Evolutionary conservation across 2,329 filamentous ascomycete species (phyloP).

Genomic region (Sphaceloma murrayae): DNA sequence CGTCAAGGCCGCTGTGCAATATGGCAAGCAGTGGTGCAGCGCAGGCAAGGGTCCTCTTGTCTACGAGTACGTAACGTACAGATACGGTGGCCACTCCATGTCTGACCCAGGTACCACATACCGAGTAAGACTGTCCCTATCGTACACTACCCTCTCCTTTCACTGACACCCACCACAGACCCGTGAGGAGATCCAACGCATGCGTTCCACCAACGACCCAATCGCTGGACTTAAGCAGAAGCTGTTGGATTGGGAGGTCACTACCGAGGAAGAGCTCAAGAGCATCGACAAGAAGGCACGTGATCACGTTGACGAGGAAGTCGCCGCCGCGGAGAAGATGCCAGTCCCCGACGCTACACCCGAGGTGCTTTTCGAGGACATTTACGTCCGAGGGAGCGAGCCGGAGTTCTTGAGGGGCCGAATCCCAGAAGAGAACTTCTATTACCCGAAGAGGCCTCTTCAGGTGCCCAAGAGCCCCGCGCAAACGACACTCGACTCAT

Average conservation of each 20-base stretch:
- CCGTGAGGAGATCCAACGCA: slow-evolving; percentile 98
- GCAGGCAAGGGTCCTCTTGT: slow-evolving; percentile 86
- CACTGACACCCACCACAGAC: slow-evolving; percentile 40
- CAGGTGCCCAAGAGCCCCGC: slow-evolving; percentile 16
- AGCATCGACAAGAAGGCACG: slow-evolving; percentile 87
- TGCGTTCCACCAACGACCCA: slow-evolving; percentile 97
- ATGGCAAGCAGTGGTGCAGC: slow-evolving; percentile 79
- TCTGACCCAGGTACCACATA: slow-evolving; percentile 98
- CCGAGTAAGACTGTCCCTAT: slow-evolving; percentile 44
- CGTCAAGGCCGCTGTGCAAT: slow-evolving; percentile 90
- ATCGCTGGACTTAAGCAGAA: slow-evolving; percentile 98
- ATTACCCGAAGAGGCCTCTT: slow-evolving; percentile 38
- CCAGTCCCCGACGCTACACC: slow-evolving; percentile 63
- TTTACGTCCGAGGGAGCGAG: slow-evolving; percentile 83
- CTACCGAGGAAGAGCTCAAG: slow-evolving; percentile 93
- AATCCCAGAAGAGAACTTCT: slow-evolving; percentile 87
- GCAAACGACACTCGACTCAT: slow-evolving; percentile 14
- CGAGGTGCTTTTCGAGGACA: slow-evolving; percentile 89
- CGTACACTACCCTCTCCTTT: background rate
- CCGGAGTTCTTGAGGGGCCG: slow-evolving; percentile 80
- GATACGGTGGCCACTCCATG: slow-evolving; percentile 99
- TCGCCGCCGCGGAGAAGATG: slow-evolving; percentile 85
- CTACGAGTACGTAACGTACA: slow-evolving; percentile 98
- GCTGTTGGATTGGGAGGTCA: slow-evolving; percentile 89
- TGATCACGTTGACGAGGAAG: slow-evolving; percentile 76